phyloP scores from a whole-genome alignment of 1,284 basidiomycete species.

The Singerocomus inundabilis region DNA sequence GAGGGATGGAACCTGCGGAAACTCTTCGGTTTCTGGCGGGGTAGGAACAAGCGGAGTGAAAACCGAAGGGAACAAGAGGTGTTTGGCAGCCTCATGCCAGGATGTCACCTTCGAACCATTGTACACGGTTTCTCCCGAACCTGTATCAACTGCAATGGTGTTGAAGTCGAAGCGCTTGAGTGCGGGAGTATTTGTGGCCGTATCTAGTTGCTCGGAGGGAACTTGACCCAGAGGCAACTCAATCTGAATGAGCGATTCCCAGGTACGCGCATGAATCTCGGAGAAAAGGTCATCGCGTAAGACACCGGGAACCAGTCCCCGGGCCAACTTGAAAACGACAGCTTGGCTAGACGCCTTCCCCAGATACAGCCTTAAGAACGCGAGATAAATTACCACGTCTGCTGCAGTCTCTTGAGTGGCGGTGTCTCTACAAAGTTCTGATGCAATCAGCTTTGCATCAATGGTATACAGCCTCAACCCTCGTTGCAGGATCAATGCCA shows the following conservation, averaged over 20 bases:
- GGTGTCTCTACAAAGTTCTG: constrained; percentile 33
- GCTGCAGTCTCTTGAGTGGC: constrained; percentile 44
- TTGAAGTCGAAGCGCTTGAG: constrained; percentile 69
- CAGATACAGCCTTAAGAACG: constrained; percentile 72
- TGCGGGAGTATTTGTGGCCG: constrained; percentile 27
- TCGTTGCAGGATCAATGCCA: constrained; percentile 44
- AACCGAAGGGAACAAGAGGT: constrained; percentile 85
- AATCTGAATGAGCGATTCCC: constrained; percentile 57
- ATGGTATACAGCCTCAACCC: constrained; percentile 59
- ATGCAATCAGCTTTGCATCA: constrained; percentile 48
- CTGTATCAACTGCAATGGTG: constrained; percentile 61
- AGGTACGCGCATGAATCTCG: constrained; percentile 50
- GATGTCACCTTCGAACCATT: constrained; percentile 63
- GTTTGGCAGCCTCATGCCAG: constrained; percentile 89
- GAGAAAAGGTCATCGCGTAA: constrained; percentile 45
- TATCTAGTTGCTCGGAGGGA: constrained; percentile 17
- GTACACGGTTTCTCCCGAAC: constrained; percentile 52
- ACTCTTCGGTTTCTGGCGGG: constrained; percentile 38
- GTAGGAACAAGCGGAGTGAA: constrained; percentile 52
- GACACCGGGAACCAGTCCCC: constrained; percentile 38
- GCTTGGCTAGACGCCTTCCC: constrained; percentile 56
- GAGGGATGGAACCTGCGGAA: constrained; percentile 64
- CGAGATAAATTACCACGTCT: constrained; percentile 56
- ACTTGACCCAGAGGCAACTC: constrained; percentile 32
- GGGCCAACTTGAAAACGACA: constrained; percentile 51